Evolutionary conservation across 2,329 filamentous ascomycete genomes (phyloP).

Genomic region (Penicillium glabrum): DNA sequence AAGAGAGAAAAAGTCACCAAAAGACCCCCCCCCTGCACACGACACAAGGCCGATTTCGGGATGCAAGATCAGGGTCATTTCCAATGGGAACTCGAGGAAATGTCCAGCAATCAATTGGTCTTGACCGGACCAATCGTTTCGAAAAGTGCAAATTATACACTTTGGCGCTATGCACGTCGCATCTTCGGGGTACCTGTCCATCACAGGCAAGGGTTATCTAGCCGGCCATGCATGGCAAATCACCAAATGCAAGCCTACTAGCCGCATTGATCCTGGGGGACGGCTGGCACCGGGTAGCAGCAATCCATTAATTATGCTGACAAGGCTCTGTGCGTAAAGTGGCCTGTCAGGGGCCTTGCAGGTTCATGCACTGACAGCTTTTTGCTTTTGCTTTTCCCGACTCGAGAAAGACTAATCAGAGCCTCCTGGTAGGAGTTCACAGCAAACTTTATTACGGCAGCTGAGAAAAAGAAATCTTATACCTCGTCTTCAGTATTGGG

Average conservation of each 20-base stretch:
- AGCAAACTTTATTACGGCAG: not conserved
- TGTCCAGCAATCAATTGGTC: not conserved
- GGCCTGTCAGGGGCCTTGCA: constrained; percentile 2
- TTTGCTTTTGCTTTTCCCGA: constrained; percentile 1
- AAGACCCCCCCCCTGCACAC: not conserved
- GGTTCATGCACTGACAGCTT: not conserved
- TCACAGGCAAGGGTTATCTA: constrained; percentile 8
- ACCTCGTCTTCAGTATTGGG: not conserved
- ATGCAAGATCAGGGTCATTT: not conserved
- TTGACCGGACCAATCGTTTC: not conserved
- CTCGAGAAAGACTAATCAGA: constrained; percentile 1
- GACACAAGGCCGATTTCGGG: not conserved
- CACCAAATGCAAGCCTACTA: constrained; percentile 5
- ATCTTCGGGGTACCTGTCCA: constrained; percentile 8
- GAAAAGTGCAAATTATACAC: not conserved
- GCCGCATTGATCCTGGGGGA: constrained; percentile 8
- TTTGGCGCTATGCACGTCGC: constrained; percentile 1
- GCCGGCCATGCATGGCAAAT: constrained; percentile 12
- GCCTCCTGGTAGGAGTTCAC: not conserved
- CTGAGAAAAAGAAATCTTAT: not conserved
- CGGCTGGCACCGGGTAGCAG: not conserved
- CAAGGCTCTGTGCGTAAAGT: not conserved
- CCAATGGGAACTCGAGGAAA: not conserved
- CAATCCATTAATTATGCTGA: not conserved
- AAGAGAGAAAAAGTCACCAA: not conserved